Evolutionary conservation across 1,284 basidiomycete genomes (phyloP).

Genomic region (Ustilago xerochloae): DNA sequence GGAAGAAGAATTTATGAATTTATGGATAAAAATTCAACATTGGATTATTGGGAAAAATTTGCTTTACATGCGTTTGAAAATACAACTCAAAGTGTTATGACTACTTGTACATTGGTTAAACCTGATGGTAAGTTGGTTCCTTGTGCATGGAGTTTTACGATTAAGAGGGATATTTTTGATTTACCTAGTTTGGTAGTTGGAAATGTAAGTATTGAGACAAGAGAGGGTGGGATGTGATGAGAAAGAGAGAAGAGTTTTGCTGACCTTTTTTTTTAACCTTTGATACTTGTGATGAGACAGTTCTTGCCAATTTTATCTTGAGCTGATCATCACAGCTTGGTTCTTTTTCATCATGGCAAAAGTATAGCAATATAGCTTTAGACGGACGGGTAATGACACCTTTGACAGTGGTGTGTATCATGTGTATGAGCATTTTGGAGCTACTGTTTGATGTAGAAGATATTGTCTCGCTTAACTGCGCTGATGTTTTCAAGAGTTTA

Average conservation of each 20-base stretch:
- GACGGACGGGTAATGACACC: no score
- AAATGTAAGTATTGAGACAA: slow-evolving; percentile 30
- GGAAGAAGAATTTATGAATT: slow-evolving; percentile 67
- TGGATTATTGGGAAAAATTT: slow-evolving; percentile 68
- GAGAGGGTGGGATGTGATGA: background rate
- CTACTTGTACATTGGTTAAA: slow-evolving; percentile 59
- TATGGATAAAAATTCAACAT: slow-evolving; percentile 64
- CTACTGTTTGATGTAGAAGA: no score
- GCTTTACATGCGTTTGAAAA: slow-evolving; percentile 67
- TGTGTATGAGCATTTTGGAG: no score
- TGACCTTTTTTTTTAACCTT: background rate
- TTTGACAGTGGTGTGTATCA: no score
- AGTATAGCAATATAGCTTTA: no score
- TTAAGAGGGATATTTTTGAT: slow-evolving; percentile 67
- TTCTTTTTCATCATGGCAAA: no score
- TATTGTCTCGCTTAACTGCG: no score
- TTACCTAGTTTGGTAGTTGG: slow-evolving; percentile 60
- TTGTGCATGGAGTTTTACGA: slow-evolving; percentile 66
- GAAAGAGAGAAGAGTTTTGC: background rate
- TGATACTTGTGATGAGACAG: background rate
- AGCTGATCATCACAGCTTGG: background rate
- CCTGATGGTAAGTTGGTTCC: slow-evolving; percentile 60
- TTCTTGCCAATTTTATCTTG: slow-evolving; percentile 17
- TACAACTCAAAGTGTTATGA: slow-evolving; percentile 64
- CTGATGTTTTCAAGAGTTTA: no score